phyloP scores from a whole-genome alignment of 495 filamentous ascomycete genomes.

The Letharia columbiana region DNA sequence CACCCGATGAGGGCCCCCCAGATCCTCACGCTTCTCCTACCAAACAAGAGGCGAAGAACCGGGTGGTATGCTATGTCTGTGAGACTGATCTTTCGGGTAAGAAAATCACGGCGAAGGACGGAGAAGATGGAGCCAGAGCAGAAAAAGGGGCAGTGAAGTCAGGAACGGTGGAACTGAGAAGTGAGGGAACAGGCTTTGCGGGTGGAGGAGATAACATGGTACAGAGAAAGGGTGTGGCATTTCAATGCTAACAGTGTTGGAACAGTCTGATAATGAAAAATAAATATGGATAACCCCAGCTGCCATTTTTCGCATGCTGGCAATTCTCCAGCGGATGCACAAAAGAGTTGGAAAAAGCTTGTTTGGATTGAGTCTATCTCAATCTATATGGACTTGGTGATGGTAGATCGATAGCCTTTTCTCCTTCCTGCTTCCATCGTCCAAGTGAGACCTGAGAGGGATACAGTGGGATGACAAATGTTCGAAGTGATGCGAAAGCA shows the following conservation, averaged over 20 bases:
- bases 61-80: slow-evolving; percentile 78
- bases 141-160: slow-evolving; percentile 55
- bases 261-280: background rate
- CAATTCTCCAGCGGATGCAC: background rate
- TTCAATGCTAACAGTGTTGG: slow-evolving; percentile 58
- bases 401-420: background rate
- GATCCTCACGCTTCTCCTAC: slow-evolving; percentile 52
- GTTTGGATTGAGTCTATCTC: background rate
- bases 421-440: background rate
- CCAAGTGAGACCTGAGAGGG: background rate
- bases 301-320: background rate
- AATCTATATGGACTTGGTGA: background rate
- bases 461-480: too few species aligned
- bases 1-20: slow-evolving; percentile 42
- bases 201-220: slow-evolving; percentile 74
- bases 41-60: slow-evolving; percentile 41
- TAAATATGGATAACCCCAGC: background rate
- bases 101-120: slow-evolving; percentile 36
- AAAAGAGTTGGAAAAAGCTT: background rate
- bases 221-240: slow-evolving; percentile 69
- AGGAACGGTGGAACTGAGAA: slow-evolving; percentile 74
- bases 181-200: slow-evolving; percentile 90
- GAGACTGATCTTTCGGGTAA: slow-evolving; percentile 59
- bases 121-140: slow-evolving; percentile 39
- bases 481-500: too few species aligned